Conservation (phyloP, 2,329 filamentous ascomycete species). For the Gnomoniopsis sp. region DNA sequence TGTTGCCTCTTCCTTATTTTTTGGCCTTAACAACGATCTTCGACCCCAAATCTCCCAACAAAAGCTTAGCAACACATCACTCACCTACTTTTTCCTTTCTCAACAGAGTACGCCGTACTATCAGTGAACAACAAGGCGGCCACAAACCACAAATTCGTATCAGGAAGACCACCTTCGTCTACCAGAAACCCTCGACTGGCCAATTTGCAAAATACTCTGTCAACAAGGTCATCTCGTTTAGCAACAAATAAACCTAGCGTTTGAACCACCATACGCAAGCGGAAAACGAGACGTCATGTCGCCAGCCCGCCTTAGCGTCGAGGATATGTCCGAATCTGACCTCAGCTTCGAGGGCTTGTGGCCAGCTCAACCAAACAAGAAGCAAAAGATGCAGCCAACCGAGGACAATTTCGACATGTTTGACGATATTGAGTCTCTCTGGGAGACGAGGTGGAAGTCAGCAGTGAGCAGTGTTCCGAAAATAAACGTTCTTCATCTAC, state of each 20-base stretch:
- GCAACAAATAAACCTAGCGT: neutral
- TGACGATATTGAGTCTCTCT: conserved; percentile 50
- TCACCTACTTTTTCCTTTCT: neutral
- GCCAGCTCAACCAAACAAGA: conserved; percentile 21
- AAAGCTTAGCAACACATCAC: neutral
- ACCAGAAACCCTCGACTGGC: conserved; percentile 24
- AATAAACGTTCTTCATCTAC: neutral
- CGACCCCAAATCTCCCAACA: neutral
- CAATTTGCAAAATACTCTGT: conserved; percentile 15
- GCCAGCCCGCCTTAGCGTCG: conserved; percentile 8
- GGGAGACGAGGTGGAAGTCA: conserved; percentile 76
- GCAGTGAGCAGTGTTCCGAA: conserved; percentile 31
- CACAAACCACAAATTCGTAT: conserved; percentile 10
- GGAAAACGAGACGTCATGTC: conserved; percentile 3
- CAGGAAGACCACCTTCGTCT: conserved; percentile 11
- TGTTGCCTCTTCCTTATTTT: neutral
- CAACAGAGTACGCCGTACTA: conserved; percentile 12
- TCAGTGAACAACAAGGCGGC: conserved; percentile 10
- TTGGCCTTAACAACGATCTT: no score
- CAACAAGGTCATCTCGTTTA: conserved; percentile 17
- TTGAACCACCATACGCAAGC: neutral
- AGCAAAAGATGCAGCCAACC: neutral
- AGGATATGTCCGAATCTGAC: conserved; percentile 10
- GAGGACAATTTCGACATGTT: neutral
- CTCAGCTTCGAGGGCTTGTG: conserved; percentile 32